Percentiles rank a stretch among this genome's conserved stretches.
phyloP scores from a whole-genome alignment of 2,329 filamentous ascomycete species.

The Colletotrichum aenigma region DNA sequence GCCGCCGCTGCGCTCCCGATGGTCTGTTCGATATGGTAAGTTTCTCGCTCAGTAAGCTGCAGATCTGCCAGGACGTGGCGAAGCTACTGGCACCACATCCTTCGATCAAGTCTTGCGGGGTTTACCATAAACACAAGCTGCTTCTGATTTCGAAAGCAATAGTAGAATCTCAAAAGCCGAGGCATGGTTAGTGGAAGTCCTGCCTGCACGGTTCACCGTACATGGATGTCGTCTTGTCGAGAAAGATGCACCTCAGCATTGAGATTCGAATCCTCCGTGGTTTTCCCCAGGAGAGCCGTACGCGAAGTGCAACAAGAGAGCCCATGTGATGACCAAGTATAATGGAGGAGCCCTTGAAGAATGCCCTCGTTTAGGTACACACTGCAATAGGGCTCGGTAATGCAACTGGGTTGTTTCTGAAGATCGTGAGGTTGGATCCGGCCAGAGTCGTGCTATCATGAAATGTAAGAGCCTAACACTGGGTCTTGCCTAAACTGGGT shows the following conservation, averaged over 20 bases:
- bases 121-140: neutral
- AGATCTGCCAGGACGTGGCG: neutral
- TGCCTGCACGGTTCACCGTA: neutral
- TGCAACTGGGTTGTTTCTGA: neutral
- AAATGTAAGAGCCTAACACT: neutral
- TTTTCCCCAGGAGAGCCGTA: neutral
- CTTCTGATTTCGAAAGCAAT: neutral
- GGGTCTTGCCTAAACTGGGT: neutral
- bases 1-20: neutral
- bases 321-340: neutral
- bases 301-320: neutral
- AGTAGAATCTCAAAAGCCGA: neutral
- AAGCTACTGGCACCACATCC: neutral
- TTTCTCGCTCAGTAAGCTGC: neutral
- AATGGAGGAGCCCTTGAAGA: neutral
- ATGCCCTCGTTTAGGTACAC: neutral
- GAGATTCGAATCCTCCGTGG: neutral
- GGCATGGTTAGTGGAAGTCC: neutral
- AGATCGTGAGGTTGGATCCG: neutral
- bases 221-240: neutral
- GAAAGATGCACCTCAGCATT: neutral
- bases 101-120: neutral
- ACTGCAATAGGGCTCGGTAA: neutral
- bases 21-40: neutral
- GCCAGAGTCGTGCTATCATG: neutral